phyloP scores from a whole-genome alignment of 176 grass and related monocot genomes.

The Cymbopogon citratus region DNA sequence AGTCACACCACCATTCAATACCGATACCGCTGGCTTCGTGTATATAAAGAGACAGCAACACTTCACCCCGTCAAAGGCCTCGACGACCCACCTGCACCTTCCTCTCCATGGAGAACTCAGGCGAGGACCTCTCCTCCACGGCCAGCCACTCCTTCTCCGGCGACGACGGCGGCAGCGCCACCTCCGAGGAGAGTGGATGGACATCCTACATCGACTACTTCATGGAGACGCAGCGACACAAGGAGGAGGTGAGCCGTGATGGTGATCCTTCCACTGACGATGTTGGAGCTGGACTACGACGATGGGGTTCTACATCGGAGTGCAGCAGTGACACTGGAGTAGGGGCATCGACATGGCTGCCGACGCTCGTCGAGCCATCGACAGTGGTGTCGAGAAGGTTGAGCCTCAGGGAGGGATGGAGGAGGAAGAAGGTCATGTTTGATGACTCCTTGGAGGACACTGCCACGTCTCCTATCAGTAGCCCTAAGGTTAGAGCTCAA shows the following conservation, averaged over 20 bases:
- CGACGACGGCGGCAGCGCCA: not conserved
- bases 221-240: conserved; percentile 2
- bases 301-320: not conserved
- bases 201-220: conserved; percentile 46
- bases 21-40: not conserved
- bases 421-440: not conserved
- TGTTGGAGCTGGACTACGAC: not conserved
- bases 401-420: not conserved
- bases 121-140: not conserved
- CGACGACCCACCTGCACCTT: not conserved
- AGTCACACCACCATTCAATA: not conserved
- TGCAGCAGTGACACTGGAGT: not conserved
- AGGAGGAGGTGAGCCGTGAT: not conserved
- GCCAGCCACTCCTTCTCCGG: not conserved
- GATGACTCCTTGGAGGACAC: conserved; percentile 50
- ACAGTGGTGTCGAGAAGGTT: conserved; percentile 4
- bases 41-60: conserved; percentile 22
- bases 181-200: conserved; percentile 41
- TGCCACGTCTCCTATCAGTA: conserved; percentile 40
- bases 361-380: not conserved
- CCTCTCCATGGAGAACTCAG: conserved; percentile 4
- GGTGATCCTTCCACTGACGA: not conserved
- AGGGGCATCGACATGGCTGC: not conserved
- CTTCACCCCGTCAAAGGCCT: conserved; percentile 2
- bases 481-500: conserved; percentile 24